Conservation (phyloP, 208 protist species). For the Crithidia expoeki region DNA sequence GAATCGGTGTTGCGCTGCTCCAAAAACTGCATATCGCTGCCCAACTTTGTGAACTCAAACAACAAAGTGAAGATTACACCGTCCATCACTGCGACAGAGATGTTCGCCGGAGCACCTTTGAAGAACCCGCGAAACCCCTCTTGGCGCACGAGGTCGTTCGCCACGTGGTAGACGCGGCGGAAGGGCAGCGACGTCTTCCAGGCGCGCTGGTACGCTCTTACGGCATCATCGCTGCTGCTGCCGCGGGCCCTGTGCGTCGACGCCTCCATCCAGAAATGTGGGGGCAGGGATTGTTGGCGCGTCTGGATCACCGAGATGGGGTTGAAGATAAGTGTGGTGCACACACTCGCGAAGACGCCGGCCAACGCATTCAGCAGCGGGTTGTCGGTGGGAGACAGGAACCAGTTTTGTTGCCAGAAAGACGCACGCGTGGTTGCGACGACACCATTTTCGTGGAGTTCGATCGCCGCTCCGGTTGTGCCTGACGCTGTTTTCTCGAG, state of each 20-base stretch:
- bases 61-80: constrained; percentile 81
- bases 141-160: constrained; percentile 50
- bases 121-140: constrained; percentile 81
- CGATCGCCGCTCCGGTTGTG: too few species aligned
- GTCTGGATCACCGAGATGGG: constrained; percentile 84
- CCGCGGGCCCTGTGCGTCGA: neutral
- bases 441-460: neutral
- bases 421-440: constrained; percentile 1
- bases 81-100: constrained; percentile 71
- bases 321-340: constrained; percentile 79
- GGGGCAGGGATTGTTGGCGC: constrained; percentile 70
- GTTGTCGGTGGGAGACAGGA: constrained; percentile 85
- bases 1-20: constrained; percentile 21
- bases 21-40: constrained; percentile 78
- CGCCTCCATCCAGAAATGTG: constrained; percentile 26
- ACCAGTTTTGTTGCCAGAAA: constrained; percentile 67
- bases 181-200: constrained; percentile 34
- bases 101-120: constrained; percentile 80
- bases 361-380: constrained; percentile 73
- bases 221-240: neutral
- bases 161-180: constrained; percentile 36
- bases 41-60: constrained; percentile 88
- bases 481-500: constrained; percentile 3
- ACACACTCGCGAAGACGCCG: constrained; percentile 62
- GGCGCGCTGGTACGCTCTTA: constrained; percentile 4